phyloP scores from a whole-genome alignment of 768 basidiomycete genomes.

The Lyophyllum semitale region DNA sequence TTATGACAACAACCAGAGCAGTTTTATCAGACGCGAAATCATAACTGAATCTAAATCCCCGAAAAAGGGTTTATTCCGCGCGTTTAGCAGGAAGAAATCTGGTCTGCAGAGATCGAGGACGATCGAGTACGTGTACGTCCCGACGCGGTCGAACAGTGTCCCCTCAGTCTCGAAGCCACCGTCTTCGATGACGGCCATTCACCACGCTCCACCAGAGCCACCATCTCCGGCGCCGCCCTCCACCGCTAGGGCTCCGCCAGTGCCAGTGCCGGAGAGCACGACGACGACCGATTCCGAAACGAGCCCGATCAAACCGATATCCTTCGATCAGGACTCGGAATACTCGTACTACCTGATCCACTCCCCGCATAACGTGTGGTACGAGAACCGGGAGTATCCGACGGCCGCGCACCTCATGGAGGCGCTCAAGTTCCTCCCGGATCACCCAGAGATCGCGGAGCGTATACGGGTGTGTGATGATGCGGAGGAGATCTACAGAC shows the following conservation, averaged over 20 bases:
- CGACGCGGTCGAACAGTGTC: not conserved
- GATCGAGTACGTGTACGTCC: constrained; percentile 24
- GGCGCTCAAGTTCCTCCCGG: constrained; percentile 65
- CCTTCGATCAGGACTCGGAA: constrained; percentile 41
- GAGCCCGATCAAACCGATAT: constrained; percentile 17
- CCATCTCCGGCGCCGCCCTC: not conserved
- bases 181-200: not conserved
- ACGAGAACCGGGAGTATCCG: constrained; percentile 57
- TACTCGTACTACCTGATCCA: constrained; percentile 62
- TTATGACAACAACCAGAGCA: no score
- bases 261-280: no score
- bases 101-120: constrained; percentile 9
- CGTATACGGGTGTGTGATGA: constrained; percentile 45
- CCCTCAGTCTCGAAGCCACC: not conserved
- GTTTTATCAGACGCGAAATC: constrained; percentile 22
- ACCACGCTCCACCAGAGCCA: not conserved
- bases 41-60: constrained; percentile 28
- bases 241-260: not conserved
- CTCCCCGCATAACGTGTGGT: constrained; percentile 63
- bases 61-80: constrained; percentile 43
- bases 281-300: not conserved
- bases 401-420: constrained; percentile 78
- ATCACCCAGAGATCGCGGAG: constrained; percentile 56
- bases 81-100: constrained; percentile 35
- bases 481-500: constrained; percentile 37